phyloP scores from a whole-genome alignment of 2,329 filamentous ascomycete species.

The Fusarium nygamai region DNA sequence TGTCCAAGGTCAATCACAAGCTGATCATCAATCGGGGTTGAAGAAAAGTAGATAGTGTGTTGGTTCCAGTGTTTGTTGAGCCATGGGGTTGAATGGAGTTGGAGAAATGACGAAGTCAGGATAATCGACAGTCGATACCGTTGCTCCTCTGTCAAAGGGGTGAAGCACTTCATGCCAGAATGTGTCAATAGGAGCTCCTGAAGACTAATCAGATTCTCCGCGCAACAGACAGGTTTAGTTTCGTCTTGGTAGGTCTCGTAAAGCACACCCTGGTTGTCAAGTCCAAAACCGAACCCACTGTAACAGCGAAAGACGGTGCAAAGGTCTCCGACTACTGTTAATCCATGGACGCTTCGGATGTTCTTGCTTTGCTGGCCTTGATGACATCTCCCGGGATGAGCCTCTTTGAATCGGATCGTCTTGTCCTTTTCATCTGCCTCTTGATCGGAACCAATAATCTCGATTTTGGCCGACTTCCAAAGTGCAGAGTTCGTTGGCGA shows the following conservation, averaged over 20 bases:
- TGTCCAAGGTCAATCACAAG: not conserved
- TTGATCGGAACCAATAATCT: not conserved
- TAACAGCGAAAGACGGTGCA: not conserved
- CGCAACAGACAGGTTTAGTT: not conserved
- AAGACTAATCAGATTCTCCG: not conserved
- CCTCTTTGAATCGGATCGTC: rapidly evolving
- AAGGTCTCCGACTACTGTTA: not conserved
- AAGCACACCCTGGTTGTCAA: not conserved
- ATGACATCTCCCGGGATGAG: rapidly evolving
- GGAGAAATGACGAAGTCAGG: not conserved
- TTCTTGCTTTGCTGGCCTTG: not conserved
- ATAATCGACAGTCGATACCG: not conserved
- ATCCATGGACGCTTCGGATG: not conserved
- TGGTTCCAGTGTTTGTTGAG: not conserved
- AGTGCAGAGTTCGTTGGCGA: not conserved
- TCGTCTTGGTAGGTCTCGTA: not conserved
- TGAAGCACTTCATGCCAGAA: rapidly evolving
- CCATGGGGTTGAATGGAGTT: not conserved
- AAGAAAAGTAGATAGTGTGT: not conserved
- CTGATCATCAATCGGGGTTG: not conserved
- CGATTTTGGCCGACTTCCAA: not conserved
- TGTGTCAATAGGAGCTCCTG: not conserved
- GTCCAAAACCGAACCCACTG: not conserved
- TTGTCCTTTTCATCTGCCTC: rapidly evolving
- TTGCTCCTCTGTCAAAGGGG: not conserved